Conservation (phyloP, 1,284 basidiomycete genomes). For the Malassezia slooffiae region DNA sequence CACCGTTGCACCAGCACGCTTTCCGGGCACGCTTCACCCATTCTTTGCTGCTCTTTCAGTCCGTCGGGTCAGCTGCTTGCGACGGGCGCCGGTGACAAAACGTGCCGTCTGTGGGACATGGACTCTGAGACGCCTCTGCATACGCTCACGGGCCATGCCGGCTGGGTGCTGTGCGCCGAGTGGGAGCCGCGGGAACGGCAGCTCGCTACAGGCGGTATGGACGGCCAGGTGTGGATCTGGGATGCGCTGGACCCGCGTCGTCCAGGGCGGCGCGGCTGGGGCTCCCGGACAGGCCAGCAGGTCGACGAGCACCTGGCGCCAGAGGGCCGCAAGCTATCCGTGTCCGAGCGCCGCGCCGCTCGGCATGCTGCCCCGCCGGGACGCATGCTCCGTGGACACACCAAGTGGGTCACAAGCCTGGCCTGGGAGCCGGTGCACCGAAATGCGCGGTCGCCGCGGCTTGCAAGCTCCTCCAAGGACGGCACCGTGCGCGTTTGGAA, state of each 20-base stretch:
- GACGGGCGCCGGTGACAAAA: constrained; percentile 89
- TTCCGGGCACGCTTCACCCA: constrained; percentile 71
- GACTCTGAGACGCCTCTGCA: constrained; percentile 84
- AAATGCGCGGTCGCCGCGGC: constrained; percentile 50
- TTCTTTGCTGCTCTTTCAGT: constrained; percentile 87
- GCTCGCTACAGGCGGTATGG: constrained; percentile 61
- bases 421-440: constrained; percentile 88
- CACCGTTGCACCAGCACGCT: constrained; percentile 85
- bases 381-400: constrained; percentile 60
- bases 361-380: constrained; percentile 35
- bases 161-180: constrained; percentile 92
- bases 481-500: constrained; percentile 91
- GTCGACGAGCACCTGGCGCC: constrained; percentile 28
- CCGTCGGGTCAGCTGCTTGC: constrained; percentile 81
- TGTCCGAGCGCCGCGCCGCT: constrained; percentile 29
- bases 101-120: constrained; percentile 86
- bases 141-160: constrained; percentile 74
- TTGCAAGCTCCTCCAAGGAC: constrained; percentile 92
- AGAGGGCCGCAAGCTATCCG: constrained; percentile 25
- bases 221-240: constrained; percentile 43
- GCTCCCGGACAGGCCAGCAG: constrained; percentile 25
- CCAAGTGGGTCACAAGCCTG: constrained; percentile 94
- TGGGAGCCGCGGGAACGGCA: constrained; percentile 88
- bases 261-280: constrained; percentile 33
- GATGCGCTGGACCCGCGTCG: constrained; percentile 27